Conservation (phyloP, 371 early-diverging fungal genomes). For the Fennellomyces sp. region DNA sequence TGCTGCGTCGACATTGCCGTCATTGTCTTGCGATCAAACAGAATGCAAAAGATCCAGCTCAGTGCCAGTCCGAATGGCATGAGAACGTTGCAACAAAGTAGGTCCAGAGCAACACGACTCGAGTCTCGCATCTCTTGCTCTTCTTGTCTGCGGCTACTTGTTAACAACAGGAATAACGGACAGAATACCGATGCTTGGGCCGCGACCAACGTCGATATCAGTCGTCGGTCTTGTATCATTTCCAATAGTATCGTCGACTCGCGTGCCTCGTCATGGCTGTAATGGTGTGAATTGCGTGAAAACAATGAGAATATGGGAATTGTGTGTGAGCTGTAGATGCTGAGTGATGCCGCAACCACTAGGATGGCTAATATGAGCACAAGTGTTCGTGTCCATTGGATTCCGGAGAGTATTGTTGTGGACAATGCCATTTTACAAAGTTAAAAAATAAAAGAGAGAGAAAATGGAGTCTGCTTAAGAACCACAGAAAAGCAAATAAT, state of each 20-base stretch:
- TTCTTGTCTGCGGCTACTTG: not conserved
- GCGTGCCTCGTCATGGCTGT: not conserved
- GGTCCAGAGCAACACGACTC: constrained; percentile 13
- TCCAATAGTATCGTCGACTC: constrained; percentile 15
- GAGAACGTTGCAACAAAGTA: constrained; percentile 31
- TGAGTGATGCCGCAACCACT: constrained; percentile 31
- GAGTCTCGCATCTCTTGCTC: not conserved
- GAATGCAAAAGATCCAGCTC: constrained; percentile 45
- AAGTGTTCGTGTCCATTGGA: constrained; percentile 21
- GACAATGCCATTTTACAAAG: not conserved
- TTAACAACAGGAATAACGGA: constrained; percentile 31
- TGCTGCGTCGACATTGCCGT: not conserved
- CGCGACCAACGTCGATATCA: constrained; percentile 48
- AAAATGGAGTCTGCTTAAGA: not conserved
- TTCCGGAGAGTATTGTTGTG: not conserved
- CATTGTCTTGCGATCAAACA: constrained; percentile 40
- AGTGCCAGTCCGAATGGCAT: constrained; percentile 44
- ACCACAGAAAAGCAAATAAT: not conserved
- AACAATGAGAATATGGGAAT: constrained; percentile 19
- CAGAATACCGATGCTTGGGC: constrained; percentile 49
- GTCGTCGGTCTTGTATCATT: constrained; percentile 40
- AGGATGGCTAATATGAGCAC: constrained; percentile 27
- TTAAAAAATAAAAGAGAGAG: constrained; percentile 4
- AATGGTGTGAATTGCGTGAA: not conserved
- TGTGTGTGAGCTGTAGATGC: constrained; percentile 28